Evolutionary conservation across 352 stramenopile genomes (phyloP).

Genomic region (Globisporangium sylvaticum): DNA sequence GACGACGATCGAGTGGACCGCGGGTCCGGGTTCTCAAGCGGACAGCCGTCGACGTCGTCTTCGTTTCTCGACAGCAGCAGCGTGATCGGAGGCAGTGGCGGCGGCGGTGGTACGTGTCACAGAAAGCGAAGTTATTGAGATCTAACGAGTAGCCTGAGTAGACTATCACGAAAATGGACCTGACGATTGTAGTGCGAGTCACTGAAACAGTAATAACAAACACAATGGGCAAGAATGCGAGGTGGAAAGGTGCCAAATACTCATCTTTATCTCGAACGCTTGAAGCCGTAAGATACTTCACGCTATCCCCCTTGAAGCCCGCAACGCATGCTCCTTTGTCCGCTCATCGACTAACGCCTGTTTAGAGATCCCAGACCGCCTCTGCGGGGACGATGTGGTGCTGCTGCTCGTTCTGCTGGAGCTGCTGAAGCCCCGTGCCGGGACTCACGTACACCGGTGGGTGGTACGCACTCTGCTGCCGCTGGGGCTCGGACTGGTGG

Average conservation of each 20-base stretch:
- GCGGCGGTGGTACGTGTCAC: not conserved
- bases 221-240: too few relatives aligned
- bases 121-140: not conserved
- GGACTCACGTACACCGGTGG: constrained; percentile 50
- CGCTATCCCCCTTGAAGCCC: not conserved
- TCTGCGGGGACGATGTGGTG: constrained; percentile 31
- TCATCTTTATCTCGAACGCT: too few relatives aligned
- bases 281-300: too few relatives aligned
- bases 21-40: not conserved
- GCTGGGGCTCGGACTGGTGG: constrained; percentile 24
- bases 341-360: not conserved
- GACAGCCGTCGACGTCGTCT: not conserved
- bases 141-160: not conserved
- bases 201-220: too few relatives aligned
- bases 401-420: constrained; percentile 26
- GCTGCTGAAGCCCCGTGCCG: not conserved
- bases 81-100: not conserved
- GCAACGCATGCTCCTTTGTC: not conserved
- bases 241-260: too few relatives aligned
- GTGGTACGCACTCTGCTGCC: constrained; percentile 35
- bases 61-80: constrained; percentile 1
- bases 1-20: not conserved
- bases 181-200: too few relatives aligned
- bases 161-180: not conserved
- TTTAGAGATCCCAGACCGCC: constrained; percentile 73